Base-by-base conservation (phyloP, 371 early-diverging fungal genomes). In the Coemansia sp. region DNA sequence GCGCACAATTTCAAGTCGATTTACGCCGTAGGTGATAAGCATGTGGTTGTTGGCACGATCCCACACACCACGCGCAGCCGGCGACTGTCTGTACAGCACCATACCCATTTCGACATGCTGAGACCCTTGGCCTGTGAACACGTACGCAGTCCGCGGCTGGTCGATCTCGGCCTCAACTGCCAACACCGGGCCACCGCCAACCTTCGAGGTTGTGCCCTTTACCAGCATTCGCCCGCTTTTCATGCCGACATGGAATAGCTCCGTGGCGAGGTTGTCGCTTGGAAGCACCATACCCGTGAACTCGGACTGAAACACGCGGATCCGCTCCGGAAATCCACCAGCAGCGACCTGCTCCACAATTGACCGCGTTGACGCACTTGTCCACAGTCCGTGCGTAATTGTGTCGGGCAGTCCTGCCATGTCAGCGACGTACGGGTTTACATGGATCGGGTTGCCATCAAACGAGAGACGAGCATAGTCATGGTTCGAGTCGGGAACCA, bases 381-480 rank as follows among this genome's bases (percentile, higher is more conserved):
- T 95, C 96, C 96, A 97, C 95, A 95, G 94, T 55, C 97, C 97
- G 75, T 97, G 97, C 14, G 94, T 94, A 60, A 97, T 94, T 42
- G 95, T 93, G 59, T 90, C 95, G 48, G 97, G 95, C 52, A 95
- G 85, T 37, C 84, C 85, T 50, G 94, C 94, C 16, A 92, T 75
- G 60, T 93, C 92, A 52, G 96, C 91, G 83, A 97, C 91, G 85
- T 91, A 93, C 55, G 90, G 89, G 84, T 93, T 93, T 75, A 92
- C 90, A 83, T 97, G 97, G 67, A 97, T 95, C 12, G 97, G 94
- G 80, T 97, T 97, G 82, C 83, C 86, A 71, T 97, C 97, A 49
- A 90, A 90, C 8, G 94, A 94, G 8, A 89, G 88, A 43, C 82
- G 79, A 43, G 94, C 91, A 79, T 97, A 97, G 54, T 87, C 86